A percentile compares a stretch with the other conserved stretches of the same genome.
These are phyloP conservation scores for Colletotrichum navitas DNA, from an alignment of 2,329 filamentous ascomycete genomes.

Conservation along the genomic window DNA sequence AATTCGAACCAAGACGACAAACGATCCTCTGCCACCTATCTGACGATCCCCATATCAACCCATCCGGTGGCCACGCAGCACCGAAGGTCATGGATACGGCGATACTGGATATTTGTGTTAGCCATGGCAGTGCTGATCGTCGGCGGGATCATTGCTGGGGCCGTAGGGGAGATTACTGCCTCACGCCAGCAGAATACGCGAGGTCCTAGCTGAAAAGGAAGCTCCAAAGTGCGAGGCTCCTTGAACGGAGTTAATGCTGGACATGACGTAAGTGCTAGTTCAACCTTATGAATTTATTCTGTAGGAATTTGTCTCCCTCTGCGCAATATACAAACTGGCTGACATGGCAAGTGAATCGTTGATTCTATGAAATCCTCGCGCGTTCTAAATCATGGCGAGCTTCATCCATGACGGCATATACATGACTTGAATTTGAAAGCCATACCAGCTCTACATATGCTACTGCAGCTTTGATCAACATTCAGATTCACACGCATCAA, in stretches of 20 bases:
- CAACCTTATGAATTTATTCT: background rate
- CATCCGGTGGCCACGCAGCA: background rate
- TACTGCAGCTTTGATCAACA: constrained; percentile 49
- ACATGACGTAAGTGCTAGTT: background rate
- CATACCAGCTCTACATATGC: background rate
- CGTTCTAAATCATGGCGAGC: background rate
- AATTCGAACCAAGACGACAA: constrained; percentile 2
- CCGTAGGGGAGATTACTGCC: constrained; percentile 26
- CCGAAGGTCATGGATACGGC: constrained; percentile 19
- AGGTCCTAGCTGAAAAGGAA: background rate
- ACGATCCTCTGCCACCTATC: constrained; percentile 25
- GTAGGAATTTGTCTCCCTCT: no score
- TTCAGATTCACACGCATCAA: constrained; percentile 49
- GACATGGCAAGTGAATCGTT: background rate
- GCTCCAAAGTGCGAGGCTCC: background rate
- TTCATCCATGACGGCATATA: background rate
- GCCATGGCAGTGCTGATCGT: constrained; percentile 32
- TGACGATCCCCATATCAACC: constrained; percentile 29
- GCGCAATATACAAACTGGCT: no score
- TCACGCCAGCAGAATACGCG: constrained; percentile 5
- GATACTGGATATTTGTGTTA: constrained; percentile 36
- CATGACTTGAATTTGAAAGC: no score
- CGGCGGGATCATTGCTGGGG: constrained; percentile 35
- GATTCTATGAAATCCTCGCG: background rate
- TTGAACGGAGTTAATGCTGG: background rate